These are phyloP conservation scores for Pascua sp. DNA, from an alignment of 1,284 basidiomycete genomes.

Conservation along the genomic window DNA sequence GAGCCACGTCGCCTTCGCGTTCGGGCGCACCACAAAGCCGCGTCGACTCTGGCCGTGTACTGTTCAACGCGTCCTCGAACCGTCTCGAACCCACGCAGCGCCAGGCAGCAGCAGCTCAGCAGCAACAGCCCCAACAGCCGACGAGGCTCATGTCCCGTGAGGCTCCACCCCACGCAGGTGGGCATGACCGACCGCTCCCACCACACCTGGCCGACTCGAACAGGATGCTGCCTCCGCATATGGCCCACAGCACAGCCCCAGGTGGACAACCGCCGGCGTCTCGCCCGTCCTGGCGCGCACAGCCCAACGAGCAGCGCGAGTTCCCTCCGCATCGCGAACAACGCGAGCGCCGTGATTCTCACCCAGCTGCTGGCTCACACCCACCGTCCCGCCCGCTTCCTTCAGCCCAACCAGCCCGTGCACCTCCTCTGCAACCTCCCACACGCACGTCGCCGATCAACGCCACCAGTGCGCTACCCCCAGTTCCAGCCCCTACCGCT, in stretches of 20 bases:
- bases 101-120: constrained; percentile 26
- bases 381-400: not conserved
- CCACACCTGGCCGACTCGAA: constrained; percentile 22
- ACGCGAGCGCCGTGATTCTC: not conserved
- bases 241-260: constrained; percentile 12
- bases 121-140: constrained; percentile 31
- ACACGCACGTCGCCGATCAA: not conserved
- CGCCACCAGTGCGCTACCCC: not conserved
- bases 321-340: constrained; percentile 52
- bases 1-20: constrained; percentile 11
- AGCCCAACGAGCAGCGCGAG: constrained; percentile 51
- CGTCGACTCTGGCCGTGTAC: constrained; percentile 51
- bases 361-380: not conserved
- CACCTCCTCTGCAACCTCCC: not conserved
- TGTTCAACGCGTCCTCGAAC: constrained; percentile 90
- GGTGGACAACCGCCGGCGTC: constrained; percentile 6
- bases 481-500: not conserved
- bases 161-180: constrained; percentile 4
- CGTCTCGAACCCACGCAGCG: constrained; percentile 59
- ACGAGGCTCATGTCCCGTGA: constrained; percentile 46
- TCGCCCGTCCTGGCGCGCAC: constrained; percentile 19
- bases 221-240: constrained; percentile 38
- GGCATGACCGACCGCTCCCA: constrained; percentile 16
- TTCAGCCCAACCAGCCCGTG: not conserved
- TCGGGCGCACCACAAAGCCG: constrained; percentile 7